phyloP scores from a whole-genome alignment of 2,329 filamentous ascomycete species.

The Remersonia thermophila region DNA sequence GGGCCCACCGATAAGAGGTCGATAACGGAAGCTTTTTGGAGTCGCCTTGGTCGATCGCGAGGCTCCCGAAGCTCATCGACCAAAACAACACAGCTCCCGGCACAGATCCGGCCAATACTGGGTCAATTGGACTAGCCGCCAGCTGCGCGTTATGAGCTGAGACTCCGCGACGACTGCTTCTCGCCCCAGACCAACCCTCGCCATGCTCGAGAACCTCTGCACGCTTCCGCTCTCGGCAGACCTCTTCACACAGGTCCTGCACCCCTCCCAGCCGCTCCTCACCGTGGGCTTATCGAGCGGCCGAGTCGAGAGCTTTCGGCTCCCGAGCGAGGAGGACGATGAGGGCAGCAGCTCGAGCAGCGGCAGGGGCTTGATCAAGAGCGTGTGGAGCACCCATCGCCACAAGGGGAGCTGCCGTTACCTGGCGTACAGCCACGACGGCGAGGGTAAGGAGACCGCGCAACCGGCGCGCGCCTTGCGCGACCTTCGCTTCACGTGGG shows the following conservation, averaged over 20 bases:
- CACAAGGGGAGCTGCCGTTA: slow-evolving; percentile 91
- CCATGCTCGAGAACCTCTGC: slow-evolving; percentile 86
- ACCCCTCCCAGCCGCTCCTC: slow-evolving; percentile 72
- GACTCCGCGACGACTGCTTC: neutral
- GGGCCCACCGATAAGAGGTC: no score
- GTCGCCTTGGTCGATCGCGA: no score
- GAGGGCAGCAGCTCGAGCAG: slow-evolving; percentile 40
- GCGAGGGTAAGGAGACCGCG: slow-evolving; percentile 46
- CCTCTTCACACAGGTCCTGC: slow-evolving; percentile 77
- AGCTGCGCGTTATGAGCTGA: slow-evolving; percentile 2
- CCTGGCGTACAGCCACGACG: slow-evolving; percentile 68
- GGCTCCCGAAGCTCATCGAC: no score
- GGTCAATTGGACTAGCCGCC: no score
- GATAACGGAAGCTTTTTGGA: no score
- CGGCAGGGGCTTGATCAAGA: slow-evolving; percentile 67
- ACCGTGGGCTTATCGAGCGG: slow-evolving; percentile 76
- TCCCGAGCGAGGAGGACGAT: slow-evolving; percentile 45
- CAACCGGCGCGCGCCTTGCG: no score
- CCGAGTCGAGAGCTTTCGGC: slow-evolving; percentile 71
- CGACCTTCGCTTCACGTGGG: no score
- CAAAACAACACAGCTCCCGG: no score
- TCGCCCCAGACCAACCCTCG: neutral
- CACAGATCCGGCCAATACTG: no score
- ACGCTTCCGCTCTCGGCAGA: slow-evolving; percentile 76
- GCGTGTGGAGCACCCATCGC: slow-evolving; percentile 71